Evolutionary conservation across 73 alveolate genomes (phyloP).

Genomic region (Paramecium sexaurelia): DNA sequence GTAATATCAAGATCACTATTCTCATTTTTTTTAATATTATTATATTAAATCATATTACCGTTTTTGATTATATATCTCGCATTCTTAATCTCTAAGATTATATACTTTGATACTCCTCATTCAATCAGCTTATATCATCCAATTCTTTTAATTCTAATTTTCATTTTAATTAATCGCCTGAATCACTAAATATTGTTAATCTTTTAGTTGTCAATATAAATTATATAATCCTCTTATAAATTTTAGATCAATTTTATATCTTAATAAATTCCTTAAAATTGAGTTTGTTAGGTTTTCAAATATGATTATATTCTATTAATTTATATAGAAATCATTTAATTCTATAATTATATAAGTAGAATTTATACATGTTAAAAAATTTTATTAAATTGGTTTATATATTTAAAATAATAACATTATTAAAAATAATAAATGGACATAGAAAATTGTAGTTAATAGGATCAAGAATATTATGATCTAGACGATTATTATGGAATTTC

Average conservation of each 20-base stretch:
- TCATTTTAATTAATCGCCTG: too few relatives aligned
- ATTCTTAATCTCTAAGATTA: neutral
- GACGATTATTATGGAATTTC: neutral
- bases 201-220: too few relatives aligned
- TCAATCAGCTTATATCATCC: too few relatives aligned
- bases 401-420: neutral
- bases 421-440: neutral
- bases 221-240: neutral
- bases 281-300: too few relatives aligned
- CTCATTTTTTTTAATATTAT: neutral
- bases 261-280: neutral
- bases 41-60: neutral
- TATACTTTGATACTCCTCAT: neutral
- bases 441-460: neutral
- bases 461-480: neutral
- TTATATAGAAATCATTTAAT: neutral
- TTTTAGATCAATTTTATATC: neutral
- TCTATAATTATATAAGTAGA: neutral
- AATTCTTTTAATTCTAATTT: neutral
- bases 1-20: neutral
- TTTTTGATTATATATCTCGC: neutral
- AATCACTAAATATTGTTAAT: too few relatives aligned
- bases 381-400: neutral
- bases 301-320: neutral
- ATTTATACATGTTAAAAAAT: neutral